A percentile compares a stretch with the other conserved stretches of the same genome.
Evolutionary conservation across 495 filamentous ascomycete species (phyloP).

Genomic region (Penicillium cinerascens): DNA sequence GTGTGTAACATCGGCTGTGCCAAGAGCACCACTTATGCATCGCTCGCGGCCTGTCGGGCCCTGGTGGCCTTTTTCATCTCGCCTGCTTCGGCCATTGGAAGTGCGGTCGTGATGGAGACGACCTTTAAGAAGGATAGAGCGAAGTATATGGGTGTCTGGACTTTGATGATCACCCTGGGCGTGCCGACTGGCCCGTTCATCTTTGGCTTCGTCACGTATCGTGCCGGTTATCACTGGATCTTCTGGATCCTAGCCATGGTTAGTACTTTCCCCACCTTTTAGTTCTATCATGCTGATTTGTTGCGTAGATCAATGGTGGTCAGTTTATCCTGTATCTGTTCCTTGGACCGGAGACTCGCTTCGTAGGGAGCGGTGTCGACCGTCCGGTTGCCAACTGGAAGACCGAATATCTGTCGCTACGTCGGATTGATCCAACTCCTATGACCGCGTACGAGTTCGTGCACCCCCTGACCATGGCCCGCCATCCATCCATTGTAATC

Average conservation of each 20-base stretch:
- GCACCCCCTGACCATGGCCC: constrained; percentile 40
- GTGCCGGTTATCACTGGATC: constrained; percentile 40
- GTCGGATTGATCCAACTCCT: constrained; percentile 47
- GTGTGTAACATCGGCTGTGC: constrained; percentile 48
- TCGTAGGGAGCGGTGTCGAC: constrained; percentile 30
- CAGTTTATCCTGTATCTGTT: constrained; percentile 53
- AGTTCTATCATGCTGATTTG: neutral
- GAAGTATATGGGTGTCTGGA: constrained; percentile 54
- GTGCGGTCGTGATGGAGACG: constrained; percentile 50
- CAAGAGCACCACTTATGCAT: constrained; percentile 35
- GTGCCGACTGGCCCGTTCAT: constrained; percentile 45
- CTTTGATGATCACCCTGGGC: constrained; percentile 48
- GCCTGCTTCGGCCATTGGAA: constrained; percentile 51
- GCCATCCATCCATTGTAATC: constrained; percentile 41
- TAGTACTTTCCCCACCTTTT: constrained; percentile 1
- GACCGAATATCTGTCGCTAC: constrained; percentile 40
- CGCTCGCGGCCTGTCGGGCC: constrained; percentile 43
- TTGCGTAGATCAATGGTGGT: constrained; percentile 44
- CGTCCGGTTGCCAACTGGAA: constrained; percentile 26
- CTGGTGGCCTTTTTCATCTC: constrained; percentile 51
- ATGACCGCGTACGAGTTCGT: constrained; percentile 46
- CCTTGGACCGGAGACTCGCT: constrained; percentile 55
- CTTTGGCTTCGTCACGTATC: constrained; percentile 46
- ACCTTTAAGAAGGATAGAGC: constrained; percentile 49
- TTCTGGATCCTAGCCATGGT: constrained; percentile 47